Base-by-base conservation (phyloP, 768 basidiomycete species). In the Boletus sp. region DNA sequence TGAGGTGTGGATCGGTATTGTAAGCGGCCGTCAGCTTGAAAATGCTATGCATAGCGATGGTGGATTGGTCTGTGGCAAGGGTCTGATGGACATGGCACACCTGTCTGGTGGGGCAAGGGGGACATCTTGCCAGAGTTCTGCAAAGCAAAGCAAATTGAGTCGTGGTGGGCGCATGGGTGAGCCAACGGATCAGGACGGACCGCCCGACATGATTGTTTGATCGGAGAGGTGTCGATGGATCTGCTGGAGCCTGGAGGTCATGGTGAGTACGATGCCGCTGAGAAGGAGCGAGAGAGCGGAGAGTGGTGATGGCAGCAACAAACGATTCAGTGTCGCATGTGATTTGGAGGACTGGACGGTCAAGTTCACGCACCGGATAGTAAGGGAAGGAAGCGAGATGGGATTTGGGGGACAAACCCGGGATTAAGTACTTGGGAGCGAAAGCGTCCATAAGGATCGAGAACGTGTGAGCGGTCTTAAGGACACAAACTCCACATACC, bases 21-120 rank as follows among this genome's bases (percentile, higher is more conserved):
- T 85, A 96, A 2, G 90, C 84, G 19, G 91, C 88, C 0, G 92
- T 93, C 59, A 97, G 80, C 75, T 91, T 85, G 83, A 93, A 93
- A 66, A 93, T 93, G 74, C 91, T 93, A 62, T 53, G 40, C 40
- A 19, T 10, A 37, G 59, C 53, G 57, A 51, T 44, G 50, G 41
- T 29, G 43, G n/a, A 21, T 51, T 21, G 60, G 58, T 44, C 6
- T 39, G 44, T 21, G 44, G 50, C 27, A 30, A 38, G 29, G 44
- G 25, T 33, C 15, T 23, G 14, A 41, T 47, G 25, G 15, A 17
- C 10, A 54, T 23, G 50, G 56, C 74, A 14, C 50, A 90, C 90
- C 87, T 88, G 66, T 93, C 91, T 11, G 90, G 88, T 35, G 91
- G 91, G 19, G 91, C 91, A 57, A 91, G 83, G 37, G 89, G 87